phyloP scores from a whole-genome alignment of 495 filamentous ascomycete genomes.

The Eremomyces bilateralis region DNA sequence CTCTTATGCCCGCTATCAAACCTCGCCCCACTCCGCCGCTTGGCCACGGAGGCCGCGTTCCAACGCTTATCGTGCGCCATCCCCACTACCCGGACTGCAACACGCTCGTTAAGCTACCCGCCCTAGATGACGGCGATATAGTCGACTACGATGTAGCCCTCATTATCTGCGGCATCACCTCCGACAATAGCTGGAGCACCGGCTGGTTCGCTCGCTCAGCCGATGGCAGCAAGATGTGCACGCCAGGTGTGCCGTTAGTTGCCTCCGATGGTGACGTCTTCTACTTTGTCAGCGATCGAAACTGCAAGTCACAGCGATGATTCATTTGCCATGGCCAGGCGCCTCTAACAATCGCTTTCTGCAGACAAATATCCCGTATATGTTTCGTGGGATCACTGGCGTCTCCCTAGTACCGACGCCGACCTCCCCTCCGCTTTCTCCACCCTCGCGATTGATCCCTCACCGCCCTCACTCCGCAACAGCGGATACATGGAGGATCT shows the following conservation, averaged over 20 bases:
- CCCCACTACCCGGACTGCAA: slow-evolving; percentile 3
- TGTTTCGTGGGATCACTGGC: slow-evolving; percentile 6
- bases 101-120: slow-evolving; percentile 1
- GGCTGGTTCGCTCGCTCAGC: slow-evolving; percentile 3
- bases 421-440: slow-evolving; percentile 7
- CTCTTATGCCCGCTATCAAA: slow-evolving; percentile 6
- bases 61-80: neutral
- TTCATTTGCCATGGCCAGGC: neutral
- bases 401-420: slow-evolving; percentile 4
- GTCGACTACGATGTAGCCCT: slow-evolving; percentile 5
- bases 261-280: slow-evolving; percentile 1
- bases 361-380: slow-evolving; percentile 6
- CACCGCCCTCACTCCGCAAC: slow-evolving; percentile 2
- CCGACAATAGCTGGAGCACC: slow-evolving; percentile 4
- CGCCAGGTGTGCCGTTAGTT: slow-evolving; percentile 1
- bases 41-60: neutral
- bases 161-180: slow-evolving; percentile 5
- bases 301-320: slow-evolving; percentile 1
- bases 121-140: slow-evolving; percentile 1
- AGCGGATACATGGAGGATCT: slow-evolving; percentile 5
- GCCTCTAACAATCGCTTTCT: slow-evolving; percentile 4
- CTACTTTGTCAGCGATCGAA: slow-evolving; percentile 3
- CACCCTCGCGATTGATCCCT: slow-evolving; percentile 4
- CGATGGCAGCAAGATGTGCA: slow-evolving; percentile 1
- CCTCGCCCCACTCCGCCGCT: slow-evolving; percentile 5